A percentile compares a stretch with the other conserved stretches of the same genome.
phyloP scores from a whole-genome alignment of 352 stramenopile genomes.

The Phytophthora chlamydospora region DNA sequence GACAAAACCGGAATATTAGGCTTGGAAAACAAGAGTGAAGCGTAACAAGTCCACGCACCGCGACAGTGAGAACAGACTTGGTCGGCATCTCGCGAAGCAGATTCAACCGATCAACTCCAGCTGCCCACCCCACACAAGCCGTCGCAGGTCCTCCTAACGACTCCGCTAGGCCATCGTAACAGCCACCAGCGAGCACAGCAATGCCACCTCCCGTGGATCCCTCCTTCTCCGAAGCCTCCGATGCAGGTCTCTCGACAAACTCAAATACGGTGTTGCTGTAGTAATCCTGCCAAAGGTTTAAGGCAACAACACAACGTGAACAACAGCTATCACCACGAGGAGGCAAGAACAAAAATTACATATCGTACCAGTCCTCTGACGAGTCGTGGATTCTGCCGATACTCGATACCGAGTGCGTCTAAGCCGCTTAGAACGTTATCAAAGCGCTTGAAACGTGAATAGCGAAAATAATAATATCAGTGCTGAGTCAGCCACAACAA shows the following conservation, averaged over 20 bases:
- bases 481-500: neutral
- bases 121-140: constrained; percentile 85
- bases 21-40: neutral
- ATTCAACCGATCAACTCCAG: constrained; percentile 80
- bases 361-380: constrained; percentile 78
- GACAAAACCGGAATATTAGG: constrained; percentile 3
- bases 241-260: constrained; percentile 68
- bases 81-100: constrained; percentile 52
- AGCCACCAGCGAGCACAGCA: constrained; percentile 83
- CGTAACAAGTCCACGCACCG: constrained; percentile 39
- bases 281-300: constrained; percentile 68
- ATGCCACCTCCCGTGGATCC: constrained; percentile 52
- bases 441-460: constrained; percentile 57
- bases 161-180: constrained; percentile 80
- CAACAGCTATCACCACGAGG: neutral
- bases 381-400: constrained; percentile 68
- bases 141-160: constrained; percentile 64
- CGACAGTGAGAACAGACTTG: constrained; percentile 42
- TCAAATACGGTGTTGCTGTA: constrained; percentile 92
- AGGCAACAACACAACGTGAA: constrained; percentile 10
- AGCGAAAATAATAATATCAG: constrained; percentile 14
- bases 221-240: constrained; percentile 4
- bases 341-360: neutral
- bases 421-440: constrained; percentile 65
- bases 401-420: constrained; percentile 63